A percentile compares a stretch with the other conserved stretches of the same genome.
Conservation (phyloP, 768 basidiomycete species). For the Neoboletus brunneissimus region DNA sequence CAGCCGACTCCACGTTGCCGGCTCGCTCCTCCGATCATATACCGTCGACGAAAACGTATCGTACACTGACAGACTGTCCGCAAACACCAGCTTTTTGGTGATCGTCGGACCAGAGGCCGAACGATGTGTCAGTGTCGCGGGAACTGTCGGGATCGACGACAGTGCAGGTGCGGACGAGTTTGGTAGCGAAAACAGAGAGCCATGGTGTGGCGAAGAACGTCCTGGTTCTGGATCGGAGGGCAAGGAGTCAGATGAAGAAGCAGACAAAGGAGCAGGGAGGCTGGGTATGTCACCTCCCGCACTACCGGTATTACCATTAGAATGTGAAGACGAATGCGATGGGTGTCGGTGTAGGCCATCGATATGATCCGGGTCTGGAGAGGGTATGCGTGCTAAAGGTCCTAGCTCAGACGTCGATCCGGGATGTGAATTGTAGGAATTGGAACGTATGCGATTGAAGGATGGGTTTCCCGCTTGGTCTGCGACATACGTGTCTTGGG, state of each 20-base stretch:
- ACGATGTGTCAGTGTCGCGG: constrained; percentile 63
- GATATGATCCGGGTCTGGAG: constrained; percentile 82
- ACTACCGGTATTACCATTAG: constrained; percentile 19
- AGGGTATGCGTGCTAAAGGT: constrained; percentile 78
- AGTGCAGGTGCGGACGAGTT: constrained; percentile 87
- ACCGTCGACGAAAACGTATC: constrained; percentile 91
- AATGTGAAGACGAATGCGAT: constrained; percentile 49
- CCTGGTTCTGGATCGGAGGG: constrained; percentile 37
- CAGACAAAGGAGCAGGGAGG: constrained; percentile 60
- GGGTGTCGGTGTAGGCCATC: constrained; percentile 79
- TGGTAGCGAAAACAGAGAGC: constrained; percentile 74
- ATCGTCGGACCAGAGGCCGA: constrained; percentile 72
- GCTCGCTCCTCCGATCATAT: constrained; percentile 94
- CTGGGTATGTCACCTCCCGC: constrained; percentile 32
- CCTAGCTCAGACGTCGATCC: constrained; percentile 54
- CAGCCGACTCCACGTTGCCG: constrained; percentile 93
- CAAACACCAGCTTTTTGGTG: constrained; percentile 81
- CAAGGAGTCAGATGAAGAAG: constrained; percentile 37
- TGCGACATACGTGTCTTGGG: constrained; percentile 54
- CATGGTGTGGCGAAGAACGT: constrained; percentile 35
- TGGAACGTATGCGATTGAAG: constrained; percentile 64
- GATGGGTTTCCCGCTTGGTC: constrained; percentile 40
- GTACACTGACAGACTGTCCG: constrained; percentile 89
- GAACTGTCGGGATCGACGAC: constrained; percentile 48
- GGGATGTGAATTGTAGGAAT: constrained; percentile 68